Percentiles rank a stretch among this genome's conserved stretches.
Evolutionary conservation across 768 basidiomycete species (phyloP).

Genomic region (Podaxis pistillaris): DNA sequence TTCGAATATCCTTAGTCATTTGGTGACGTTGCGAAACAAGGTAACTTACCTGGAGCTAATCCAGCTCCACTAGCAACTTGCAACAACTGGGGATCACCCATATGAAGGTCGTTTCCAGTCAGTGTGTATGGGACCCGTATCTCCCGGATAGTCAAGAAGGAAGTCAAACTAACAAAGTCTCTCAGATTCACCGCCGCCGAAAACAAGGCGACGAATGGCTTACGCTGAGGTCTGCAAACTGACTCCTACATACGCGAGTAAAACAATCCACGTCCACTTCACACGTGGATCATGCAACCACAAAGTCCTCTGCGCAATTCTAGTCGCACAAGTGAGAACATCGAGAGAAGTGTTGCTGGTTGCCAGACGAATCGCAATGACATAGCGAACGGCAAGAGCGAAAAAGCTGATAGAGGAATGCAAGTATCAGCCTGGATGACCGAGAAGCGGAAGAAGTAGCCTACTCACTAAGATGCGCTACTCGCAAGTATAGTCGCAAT

Average conservation of each 20-base stretch:
- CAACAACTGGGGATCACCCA: not conserved
- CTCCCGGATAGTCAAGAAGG: not conserved
- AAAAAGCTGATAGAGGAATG: not conserved
- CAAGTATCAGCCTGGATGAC: not conserved
- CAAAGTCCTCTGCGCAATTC: not conserved
- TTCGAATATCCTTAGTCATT: not conserved
- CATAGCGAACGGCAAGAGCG: conserved; percentile 1
- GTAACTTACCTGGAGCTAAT: not conserved
- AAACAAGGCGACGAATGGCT: not conserved
- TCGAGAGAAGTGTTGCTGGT: not conserved
- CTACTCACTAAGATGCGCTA: not conserved
- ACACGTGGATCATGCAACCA: not conserved
- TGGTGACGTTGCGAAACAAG: not conserved
- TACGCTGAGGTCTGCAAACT: conserved; percentile 6
- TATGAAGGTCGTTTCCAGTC: not conserved
- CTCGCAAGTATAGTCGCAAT: not conserved
- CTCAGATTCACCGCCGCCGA: not conserved
- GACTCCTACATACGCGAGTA: not conserved
- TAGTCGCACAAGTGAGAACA: not conserved
- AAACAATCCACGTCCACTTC: conserved; percentile 8
- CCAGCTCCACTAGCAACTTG: not conserved
- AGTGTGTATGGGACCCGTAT: not conserved
- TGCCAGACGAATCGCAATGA: not conserved
- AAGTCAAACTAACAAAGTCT: not conserved
- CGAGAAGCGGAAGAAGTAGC: not conserved